Base-by-base conservation (phyloP, 768 basidiomycete species). In the Daedalea quercina region DNA sequence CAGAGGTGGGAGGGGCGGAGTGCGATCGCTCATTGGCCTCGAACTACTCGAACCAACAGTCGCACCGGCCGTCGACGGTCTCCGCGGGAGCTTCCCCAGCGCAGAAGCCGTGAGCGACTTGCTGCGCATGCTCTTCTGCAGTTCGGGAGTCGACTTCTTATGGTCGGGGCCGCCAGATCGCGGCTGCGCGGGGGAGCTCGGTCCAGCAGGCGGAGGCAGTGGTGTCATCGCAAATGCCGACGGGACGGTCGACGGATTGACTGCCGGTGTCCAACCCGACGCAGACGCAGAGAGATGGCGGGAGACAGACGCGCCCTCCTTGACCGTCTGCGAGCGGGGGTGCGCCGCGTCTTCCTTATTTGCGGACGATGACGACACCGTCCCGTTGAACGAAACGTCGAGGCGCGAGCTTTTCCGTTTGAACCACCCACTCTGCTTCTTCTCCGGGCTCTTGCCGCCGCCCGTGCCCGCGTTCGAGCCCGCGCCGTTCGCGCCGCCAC, bases 391-490 rank as follows among this genome's bases (percentile, higher is more conserved):
- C 20, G 52, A 53, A 17, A 31, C 33, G 33, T 57, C 59, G 15
- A 54, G 48, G 19, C 60, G 58, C 53, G 78, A 63, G 58, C 76
- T 80, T 65, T 76, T 81, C 48, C 79, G 73, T 62, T 76, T 78
- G 58, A 80, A 81, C 80, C 81, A 84, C 3, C 61, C 56, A 34
- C 72, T 70, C 15, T 70, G 57, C 57, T 76, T 76, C 73, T 72
- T 61, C 72, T 64, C 67, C 51, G 63, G 54, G 51, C 55, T 65
- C 49, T 60, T 62, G 34, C 64, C 65, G 22, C 52, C 57, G 15
- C 60, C 59, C 35, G 59, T 62, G 34, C 64, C 65, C 24, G 54
- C 57, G 15, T 59, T 59, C 35, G 59, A 61, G 22, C 69, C 59
- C 35, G 59, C 60, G 22, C 69, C 69, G 48, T 69, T 65, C 53